Percentiles rank a stretch among this genome's conserved stretches.
Conservation (phyloP, 2,329 filamentous ascomycete genomes). For the Fusarium sp. region DNA sequence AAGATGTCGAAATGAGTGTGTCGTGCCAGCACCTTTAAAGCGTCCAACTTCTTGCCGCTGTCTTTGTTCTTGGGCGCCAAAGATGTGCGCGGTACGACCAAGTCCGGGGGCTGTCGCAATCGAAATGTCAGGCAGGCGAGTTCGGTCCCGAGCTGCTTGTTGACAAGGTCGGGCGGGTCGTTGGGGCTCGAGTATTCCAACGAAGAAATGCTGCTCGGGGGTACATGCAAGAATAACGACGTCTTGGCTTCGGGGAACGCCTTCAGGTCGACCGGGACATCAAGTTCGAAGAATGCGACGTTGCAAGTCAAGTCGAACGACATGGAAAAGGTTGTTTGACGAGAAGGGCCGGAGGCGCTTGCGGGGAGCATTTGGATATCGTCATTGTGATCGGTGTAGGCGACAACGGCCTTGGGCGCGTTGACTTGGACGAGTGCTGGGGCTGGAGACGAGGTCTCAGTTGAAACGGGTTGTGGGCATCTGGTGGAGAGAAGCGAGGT, state of each 20-base stretch:
- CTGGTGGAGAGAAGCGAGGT: background rate
- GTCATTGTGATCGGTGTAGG: background rate
- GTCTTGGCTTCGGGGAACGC: background rate
- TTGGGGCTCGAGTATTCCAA: background rate
- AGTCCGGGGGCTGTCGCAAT: background rate
- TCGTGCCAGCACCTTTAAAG: background rate
- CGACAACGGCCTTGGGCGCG: background rate
- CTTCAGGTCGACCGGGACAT: background rate
- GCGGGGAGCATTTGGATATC: background rate
- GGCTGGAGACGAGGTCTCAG: background rate
- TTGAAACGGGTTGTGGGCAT: background rate
- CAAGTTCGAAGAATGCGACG: background rate
- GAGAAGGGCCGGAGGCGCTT: background rate
- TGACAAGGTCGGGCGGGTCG: background rate
- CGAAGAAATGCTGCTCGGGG: background rate
- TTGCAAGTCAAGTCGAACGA: background rate
- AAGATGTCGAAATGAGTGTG: background rate
- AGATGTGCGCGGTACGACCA: background rate
- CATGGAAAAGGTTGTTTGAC: background rate
- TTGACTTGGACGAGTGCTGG: background rate
- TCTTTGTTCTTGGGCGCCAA: background rate
- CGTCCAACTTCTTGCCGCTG: background rate
- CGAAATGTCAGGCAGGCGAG: background rate
- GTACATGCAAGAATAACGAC: background rate
- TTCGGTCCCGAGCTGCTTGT: background rate